Evolutionary conservation across 345 rosid genomes (phyloP).

Genomic region (Citrus trifoliata): DNA sequence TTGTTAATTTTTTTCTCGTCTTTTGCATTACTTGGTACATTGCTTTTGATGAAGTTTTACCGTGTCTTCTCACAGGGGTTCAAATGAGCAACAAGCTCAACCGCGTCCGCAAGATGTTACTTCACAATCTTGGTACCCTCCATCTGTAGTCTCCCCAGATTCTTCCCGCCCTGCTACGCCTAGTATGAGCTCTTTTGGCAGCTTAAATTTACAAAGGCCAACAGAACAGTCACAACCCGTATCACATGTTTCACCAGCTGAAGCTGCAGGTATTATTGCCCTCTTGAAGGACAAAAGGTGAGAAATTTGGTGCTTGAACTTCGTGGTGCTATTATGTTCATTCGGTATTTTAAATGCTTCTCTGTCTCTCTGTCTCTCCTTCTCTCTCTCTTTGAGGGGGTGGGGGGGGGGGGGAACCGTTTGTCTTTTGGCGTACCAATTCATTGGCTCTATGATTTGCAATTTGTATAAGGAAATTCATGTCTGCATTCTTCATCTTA

Average conservation of each 20-base stretch:
- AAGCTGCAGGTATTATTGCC: slow-evolving; percentile 65
- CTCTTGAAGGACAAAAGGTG: slow-evolving; percentile 76
- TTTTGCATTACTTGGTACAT: background rate
- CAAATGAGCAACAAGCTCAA: slow-evolving; percentile 69
- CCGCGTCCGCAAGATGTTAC: slow-evolving; percentile 58
- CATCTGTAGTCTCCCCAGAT: slow-evolving; percentile 52
- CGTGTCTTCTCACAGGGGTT: slow-evolving; percentile 43
- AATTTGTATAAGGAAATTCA: background rate
- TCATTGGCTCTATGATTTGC: background rate
- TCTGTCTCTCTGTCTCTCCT: too few species aligned
- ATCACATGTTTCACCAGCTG: slow-evolving; percentile 68
- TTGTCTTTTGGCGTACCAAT: background rate
- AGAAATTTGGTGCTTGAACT: background rate
- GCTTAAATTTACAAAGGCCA: slow-evolving; percentile 34
- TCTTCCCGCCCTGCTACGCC: slow-evolving; percentile 65
- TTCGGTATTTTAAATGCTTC: background rate
- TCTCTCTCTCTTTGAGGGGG: background rate
- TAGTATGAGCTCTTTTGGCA: slow-evolving; percentile 32
- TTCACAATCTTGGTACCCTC: slow-evolving; percentile 78
- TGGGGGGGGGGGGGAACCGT: background rate
- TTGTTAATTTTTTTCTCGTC: background rate
- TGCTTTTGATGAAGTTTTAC: slow-evolving; percentile 9
- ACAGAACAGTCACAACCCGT: slow-evolving; percentile 42
- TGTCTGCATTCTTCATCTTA: background rate
- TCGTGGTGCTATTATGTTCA: background rate